A percentile compares a stretch with the other conserved stretches of the same genome.
phyloP scores from a whole-genome alignment of 371 early-diverging fungal species.

The Mortierella sp. region DNA sequence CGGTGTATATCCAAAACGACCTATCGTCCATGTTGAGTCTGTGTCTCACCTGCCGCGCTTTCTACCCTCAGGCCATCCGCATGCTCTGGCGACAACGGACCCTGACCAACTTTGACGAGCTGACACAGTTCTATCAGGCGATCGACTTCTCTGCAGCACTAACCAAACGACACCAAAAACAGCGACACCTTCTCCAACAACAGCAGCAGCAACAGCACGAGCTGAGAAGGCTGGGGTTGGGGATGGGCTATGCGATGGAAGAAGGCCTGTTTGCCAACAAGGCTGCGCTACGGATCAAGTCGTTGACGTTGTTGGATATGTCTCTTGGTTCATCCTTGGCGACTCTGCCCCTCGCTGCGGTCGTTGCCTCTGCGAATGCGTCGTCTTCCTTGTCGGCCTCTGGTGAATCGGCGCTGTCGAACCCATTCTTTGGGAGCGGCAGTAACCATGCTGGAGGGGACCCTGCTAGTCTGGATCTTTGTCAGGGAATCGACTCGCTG shows the following conservation, averaged over 20 bases:
- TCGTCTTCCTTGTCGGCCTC: slow-evolving; percentile 18
- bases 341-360: slow-evolving; percentile 18
- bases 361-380: slow-evolving; percentile 9
- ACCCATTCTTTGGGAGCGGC: slow-evolving; percentile 51
- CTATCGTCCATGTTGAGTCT: slow-evolving; percentile 38
- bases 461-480: slow-evolving; percentile 29
- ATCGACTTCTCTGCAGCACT: slow-evolving; percentile 49
- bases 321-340: slow-evolving; percentile 23
- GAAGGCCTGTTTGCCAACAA: slow-evolving; percentile 46
- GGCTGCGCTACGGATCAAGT: slow-evolving; percentile 54
- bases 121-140: slow-evolving; percentile 50
- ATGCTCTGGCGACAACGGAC: slow-evolving; percentile 55
- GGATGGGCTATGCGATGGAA: slow-evolving; percentile 41
- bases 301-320: slow-evolving; percentile 51
- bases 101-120: slow-evolving; percentile 47
- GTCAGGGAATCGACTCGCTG: slow-evolving; percentile 38
- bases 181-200: slow-evolving; percentile 11
- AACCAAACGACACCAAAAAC: slow-evolving; percentile 43
- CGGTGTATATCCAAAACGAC: slow-evolving; percentile 53
- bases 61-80: slow-evolving; percentile 56
- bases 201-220: slow-evolving; percentile 18
- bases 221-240: slow-evolving; percentile 2
- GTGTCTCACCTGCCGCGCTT: slow-evolving; percentile 52
- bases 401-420: slow-evolving; percentile 15
- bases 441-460: slow-evolving; percentile 23